A percentile compares a stretch with the other conserved stretches of the same genome.
Evolutionary conservation across 75 land plant species (phyloP).

Genomic region (Picea glauca): DNA sequence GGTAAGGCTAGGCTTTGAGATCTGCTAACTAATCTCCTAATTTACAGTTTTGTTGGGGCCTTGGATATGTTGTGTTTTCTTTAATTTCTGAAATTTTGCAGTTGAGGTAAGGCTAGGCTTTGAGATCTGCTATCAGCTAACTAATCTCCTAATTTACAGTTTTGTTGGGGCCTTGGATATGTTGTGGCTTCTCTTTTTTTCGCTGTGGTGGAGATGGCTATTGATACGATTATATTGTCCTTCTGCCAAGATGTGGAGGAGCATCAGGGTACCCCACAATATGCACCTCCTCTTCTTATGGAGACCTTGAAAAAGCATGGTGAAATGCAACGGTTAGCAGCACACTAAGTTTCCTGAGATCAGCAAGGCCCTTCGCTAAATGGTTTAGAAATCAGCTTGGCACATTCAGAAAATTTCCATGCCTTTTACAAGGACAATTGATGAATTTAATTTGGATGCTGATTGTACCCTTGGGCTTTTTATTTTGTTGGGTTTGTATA

Average conservation of each 20-base stretch:
- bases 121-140: conserved; percentile 35
- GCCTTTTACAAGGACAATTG: too few relatives aligned
- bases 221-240: conserved; percentile 83
- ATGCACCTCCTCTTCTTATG: conserved; percentile 78
- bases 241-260: conserved; percentile 87
- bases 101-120: too few relatives aligned
- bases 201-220: conserved; percentile 86
- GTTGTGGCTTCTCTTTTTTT: conserved; percentile 76
- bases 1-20: too few relatives aligned
- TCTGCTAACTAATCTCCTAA: neutral
- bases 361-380: too few relatives aligned
- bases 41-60: conserved; percentile 67
- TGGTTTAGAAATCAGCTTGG: too few relatives aligned
- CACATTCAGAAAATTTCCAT: too few relatives aligned
- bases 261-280: conserved; percentile 74
- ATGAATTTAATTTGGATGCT: too few relatives aligned
- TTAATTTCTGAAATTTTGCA: neutral
- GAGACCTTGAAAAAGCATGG: conserved; percentile 64
- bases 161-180: conserved; percentile 74
- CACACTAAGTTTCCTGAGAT: too few relatives aligned
- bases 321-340: conserved; percentile 27
- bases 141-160: conserved; percentile 29
- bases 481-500: too few relatives aligned
- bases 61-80: conserved; percentile 52
- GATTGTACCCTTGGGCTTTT: too few relatives aligned